phyloP scores from a whole-genome alignment of 768 basidiomycete species.

The Tylopilus plumbeoviolaceoides region DNA sequence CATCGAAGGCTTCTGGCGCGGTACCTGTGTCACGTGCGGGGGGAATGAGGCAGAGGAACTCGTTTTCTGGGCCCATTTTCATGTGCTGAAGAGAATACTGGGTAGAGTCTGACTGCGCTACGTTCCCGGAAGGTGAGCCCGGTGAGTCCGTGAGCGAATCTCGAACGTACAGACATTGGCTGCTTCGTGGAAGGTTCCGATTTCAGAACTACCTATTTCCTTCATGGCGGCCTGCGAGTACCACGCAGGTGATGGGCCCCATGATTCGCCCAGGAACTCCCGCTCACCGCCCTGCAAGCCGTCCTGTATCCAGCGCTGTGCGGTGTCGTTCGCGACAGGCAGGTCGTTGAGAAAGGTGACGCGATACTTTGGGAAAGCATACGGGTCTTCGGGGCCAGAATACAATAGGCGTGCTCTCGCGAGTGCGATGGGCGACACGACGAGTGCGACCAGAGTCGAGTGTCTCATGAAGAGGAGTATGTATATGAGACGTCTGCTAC shows the following conservation, averaged over 20 bases:
- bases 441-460: slow-evolving; percentile 13
- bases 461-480: slow-evolving; percentile 15
- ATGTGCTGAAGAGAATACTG: slow-evolving; percentile 65
- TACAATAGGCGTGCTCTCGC: slow-evolving; percentile 44
- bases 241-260: slow-evolving; percentile 37
- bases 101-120: slow-evolving; percentile 23
- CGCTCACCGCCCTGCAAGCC: slow-evolving; percentile 72
- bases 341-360: slow-evolving; percentile 75
- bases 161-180: slow-evolving; percentile 38
- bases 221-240: slow-evolving; percentile 40
- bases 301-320: slow-evolving; percentile 65
- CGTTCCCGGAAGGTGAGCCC: slow-evolving; percentile 12
- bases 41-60: slow-evolving; percentile 79
- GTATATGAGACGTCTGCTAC: neutral
- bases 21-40: slow-evolving; percentile 48
- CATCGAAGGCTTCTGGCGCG: slow-evolving; percentile 49
- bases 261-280: slow-evolving; percentile 72
- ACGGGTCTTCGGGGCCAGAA: slow-evolving; percentile 73
- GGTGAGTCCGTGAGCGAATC: slow-evolving; percentile 6
- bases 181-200: slow-evolving; percentile 24
- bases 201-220: slow-evolving; percentile 57
- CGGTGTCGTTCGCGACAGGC: slow-evolving; percentile 71
- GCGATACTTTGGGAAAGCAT: slow-evolving; percentile 78
- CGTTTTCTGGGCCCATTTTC: slow-evolving; percentile 64
- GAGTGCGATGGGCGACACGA: slow-evolving; percentile 11